Percentiles rank a stretch among this genome's conserved stretches.
Conservation (phyloP, 2,329 filamentous ascomycete species). For the Ophiosphaerella herpotricha region DNA sequence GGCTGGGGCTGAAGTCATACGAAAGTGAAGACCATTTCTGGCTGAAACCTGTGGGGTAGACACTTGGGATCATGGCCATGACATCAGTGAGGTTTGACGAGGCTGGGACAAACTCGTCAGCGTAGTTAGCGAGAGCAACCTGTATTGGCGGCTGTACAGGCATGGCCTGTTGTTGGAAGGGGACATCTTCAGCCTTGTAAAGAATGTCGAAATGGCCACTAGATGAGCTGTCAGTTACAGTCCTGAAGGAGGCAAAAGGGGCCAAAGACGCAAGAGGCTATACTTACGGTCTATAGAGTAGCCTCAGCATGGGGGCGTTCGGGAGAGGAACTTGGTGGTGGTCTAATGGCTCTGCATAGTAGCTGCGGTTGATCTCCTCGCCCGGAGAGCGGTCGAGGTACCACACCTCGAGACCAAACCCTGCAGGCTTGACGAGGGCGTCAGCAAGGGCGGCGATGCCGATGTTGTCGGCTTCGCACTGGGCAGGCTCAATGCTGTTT, state of each 20-base stretch:
- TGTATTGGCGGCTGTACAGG: constrained; percentile 37
- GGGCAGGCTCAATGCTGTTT: constrained; percentile 71
- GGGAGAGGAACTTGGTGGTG: constrained; percentile 50
- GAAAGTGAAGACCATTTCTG: constrained; percentile 41
- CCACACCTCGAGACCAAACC: constrained; percentile 81
- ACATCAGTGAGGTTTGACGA: constrained; percentile 39
- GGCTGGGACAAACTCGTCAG: constrained; percentile 49
- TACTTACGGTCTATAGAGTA: constrained; percentile 69
- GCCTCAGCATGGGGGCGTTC: constrained; percentile 66
- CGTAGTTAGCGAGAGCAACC: constrained; percentile 44
- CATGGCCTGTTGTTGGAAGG: constrained; percentile 32
- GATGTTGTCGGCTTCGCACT: constrained; percentile 89
- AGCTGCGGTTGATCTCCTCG: constrained; percentile 69
- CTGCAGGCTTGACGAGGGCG: constrained; percentile 76
- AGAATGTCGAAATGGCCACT: constrained; percentile 93
- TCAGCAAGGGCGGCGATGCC: constrained; percentile 78
- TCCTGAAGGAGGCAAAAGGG: constrained; percentile 5
- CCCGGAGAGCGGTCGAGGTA: constrained; percentile 89
- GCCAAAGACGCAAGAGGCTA: background rate
- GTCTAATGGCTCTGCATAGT: constrained; percentile 61
- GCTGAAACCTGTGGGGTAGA: constrained; percentile 47
- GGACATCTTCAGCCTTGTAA: constrained; percentile 68
- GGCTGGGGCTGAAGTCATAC: constrained; percentile 42
- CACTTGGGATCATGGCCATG: constrained; percentile 52
- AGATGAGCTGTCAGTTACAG: constrained; percentile 12